Conservation (phyloP, 805 yeast genomes). For the Candida sphagnicola region DNA sequence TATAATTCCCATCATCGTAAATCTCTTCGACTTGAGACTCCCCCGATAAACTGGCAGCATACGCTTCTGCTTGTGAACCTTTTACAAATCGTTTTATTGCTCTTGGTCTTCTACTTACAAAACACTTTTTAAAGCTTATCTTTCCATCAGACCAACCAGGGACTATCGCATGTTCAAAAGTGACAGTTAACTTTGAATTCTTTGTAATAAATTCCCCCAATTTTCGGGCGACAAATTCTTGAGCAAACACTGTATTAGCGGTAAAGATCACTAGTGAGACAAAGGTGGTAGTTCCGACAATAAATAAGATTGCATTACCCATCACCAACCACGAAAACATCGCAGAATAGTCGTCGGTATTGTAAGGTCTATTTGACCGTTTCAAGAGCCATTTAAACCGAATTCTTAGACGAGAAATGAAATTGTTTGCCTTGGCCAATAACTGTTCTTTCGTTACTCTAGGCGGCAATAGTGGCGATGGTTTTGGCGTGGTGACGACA, state of each 20-base stretch:
- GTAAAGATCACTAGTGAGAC: constrained; percentile 74
- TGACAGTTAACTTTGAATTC: constrained; percentile 77
- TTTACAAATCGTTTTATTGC: constrained; percentile 50
- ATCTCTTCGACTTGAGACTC: constrained; percentile 23
- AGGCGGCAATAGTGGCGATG: neutral
- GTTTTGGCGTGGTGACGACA: neutral
- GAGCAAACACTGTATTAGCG: constrained; percentile 81
- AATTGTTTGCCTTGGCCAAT: constrained; percentile 23
- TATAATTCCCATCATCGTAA: constrained; percentile 85
- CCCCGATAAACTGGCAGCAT: constrained; percentile 43
- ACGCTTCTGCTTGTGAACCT: constrained; percentile 72
- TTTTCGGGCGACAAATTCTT: constrained; percentile 77
- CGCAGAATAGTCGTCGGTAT: constrained; percentile 89
- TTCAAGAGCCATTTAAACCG: constrained; percentile 71
- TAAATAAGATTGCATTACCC: constrained; percentile 75
- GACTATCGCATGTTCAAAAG: constrained; percentile 89
- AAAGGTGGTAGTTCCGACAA: constrained; percentile 90
- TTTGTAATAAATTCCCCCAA: constrained; percentile 81
- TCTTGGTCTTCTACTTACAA: constrained; percentile 81
- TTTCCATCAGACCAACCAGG: constrained; percentile 92
- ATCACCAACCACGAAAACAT: constrained; percentile 88
- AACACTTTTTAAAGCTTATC: constrained; percentile 78
- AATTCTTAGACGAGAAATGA: constrained; percentile 25
- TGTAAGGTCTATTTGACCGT: constrained; percentile 76
- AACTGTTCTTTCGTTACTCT: constrained; percentile 20